These are phyloP conservation scores for Trichocladium antarcticum DNA, from an alignment of 495 filamentous ascomycete species.

Conservation along the genomic window DNA sequence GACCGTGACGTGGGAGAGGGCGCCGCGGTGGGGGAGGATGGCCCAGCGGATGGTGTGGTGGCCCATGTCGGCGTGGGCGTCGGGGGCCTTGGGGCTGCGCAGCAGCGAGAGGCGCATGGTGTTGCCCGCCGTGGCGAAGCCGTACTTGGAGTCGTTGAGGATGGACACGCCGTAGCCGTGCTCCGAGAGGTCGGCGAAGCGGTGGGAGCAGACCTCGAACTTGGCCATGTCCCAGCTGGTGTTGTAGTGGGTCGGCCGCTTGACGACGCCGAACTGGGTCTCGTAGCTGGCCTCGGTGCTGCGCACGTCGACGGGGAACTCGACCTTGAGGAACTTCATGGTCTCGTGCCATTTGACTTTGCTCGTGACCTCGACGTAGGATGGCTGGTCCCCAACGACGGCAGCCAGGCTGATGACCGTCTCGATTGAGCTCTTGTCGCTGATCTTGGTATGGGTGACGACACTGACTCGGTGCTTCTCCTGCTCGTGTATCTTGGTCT, in stretches of 20 bases:
- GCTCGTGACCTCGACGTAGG: constrained; percentile 64
- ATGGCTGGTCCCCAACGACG: constrained; percentile 49
- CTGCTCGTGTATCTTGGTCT: constrained; percentile 60
- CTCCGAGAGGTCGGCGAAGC: constrained; percentile 94
- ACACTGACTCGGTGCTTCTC: constrained; percentile 67
- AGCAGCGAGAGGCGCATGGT: constrained; percentile 86
- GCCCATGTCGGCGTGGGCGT: constrained; percentile 95
- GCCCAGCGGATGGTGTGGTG: constrained; percentile 81
- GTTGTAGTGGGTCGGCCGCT: constrained; percentile 89
- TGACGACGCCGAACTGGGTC: constrained; percentile 81
- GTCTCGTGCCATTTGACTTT: constrained; percentile 89
- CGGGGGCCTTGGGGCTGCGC: constrained; percentile 88
- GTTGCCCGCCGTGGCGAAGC: constrained; percentile 84
- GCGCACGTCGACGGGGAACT: constrained; percentile 87
- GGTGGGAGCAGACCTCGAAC: constrained; percentile 97
- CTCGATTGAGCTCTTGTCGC: constrained; percentile 74
- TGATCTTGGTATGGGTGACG: constrained; percentile 71
- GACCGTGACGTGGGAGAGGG: constrained; percentile 59
- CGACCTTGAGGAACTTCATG: constrained; percentile 98
- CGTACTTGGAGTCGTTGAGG: constrained; percentile 93
- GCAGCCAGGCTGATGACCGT: constrained; percentile 74
- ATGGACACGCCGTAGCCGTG: constrained; percentile 85
- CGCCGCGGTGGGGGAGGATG: constrained; percentile 73
- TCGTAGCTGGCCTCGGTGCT: constrained; percentile 95
- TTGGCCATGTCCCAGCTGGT: constrained; percentile 99